These are phyloP conservation scores for Schoenoplectus tabernaemontani DNA, from an alignment of 202 grass and related monocot genomes.

Conservation along the genomic window DNA sequence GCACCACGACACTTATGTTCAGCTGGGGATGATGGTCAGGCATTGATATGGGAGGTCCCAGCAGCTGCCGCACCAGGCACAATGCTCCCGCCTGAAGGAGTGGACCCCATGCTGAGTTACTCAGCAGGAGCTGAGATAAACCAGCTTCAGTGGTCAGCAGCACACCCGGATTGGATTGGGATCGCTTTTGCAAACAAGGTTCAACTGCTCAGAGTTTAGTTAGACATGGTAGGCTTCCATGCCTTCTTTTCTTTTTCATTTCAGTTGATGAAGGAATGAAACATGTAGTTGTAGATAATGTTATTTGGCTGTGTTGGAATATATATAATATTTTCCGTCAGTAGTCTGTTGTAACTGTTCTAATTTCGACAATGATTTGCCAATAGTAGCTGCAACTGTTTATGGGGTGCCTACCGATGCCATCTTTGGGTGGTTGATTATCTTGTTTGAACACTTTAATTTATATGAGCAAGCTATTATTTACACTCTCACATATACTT, in stretches of 20 bases:
- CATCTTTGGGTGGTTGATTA: no score
- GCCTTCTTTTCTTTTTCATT: not conserved
- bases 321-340: no score
- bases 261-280: not conserved
- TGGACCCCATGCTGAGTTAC: slow-evolving; percentile 68
- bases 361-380: no score
- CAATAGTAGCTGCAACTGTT: no score
- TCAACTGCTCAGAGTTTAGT: slow-evolving; percentile 66
- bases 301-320: not conserved
- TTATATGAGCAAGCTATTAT: no score
- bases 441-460: no score
- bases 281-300: not conserved
- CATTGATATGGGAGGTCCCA: slow-evolving; percentile 80
- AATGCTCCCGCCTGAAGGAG: slow-evolving; percentile 35
- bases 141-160: slow-evolving; percentile 67
- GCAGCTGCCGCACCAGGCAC: slow-evolving; percentile 12
- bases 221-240: slow-evolving; percentile 33
- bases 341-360: no score
- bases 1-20: slow-evolving; percentile 62
- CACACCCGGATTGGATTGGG: slow-evolving; percentile 75
- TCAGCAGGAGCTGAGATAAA: slow-evolving; percentile 65
- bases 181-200: slow-evolving; percentile 93
- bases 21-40: slow-evolving; percentile 69
- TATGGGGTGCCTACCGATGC: no score
- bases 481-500: no score